These are phyloP conservation scores for Saxophila tyrrhenica DNA, from an alignment of 495 filamentous ascomycete species.

Conservation along the genomic window DNA sequence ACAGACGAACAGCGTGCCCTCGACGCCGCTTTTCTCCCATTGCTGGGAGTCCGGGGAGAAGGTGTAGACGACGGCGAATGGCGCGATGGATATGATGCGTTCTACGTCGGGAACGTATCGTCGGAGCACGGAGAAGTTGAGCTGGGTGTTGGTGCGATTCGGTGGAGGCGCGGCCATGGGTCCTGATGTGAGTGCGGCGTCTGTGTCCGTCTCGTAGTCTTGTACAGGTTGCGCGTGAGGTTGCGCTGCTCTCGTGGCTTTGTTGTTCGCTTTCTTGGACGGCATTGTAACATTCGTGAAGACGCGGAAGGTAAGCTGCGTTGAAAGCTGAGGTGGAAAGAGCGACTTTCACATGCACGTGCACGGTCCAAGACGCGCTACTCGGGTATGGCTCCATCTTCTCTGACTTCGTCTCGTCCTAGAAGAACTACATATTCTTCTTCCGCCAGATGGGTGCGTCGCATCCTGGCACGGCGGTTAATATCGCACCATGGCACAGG, in stretches of 20 bases:
- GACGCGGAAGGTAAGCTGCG: no score
- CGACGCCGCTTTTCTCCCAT: constrained; percentile 70
- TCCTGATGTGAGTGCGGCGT: constrained; percentile 24
- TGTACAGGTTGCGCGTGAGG: constrained; percentile 20
- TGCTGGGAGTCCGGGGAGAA: constrained; percentile 47
- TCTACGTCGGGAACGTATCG: constrained; percentile 60
- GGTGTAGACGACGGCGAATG: constrained; percentile 67
- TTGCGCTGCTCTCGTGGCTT: constrained; percentile 5
- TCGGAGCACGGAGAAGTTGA: constrained; percentile 69
- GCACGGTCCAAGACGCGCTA: no score
- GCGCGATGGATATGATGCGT: constrained; percentile 60
- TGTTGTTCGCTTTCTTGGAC: background rate
- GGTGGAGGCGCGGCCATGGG: constrained; percentile 31
- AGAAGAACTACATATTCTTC: no score
- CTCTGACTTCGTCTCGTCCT: no score
- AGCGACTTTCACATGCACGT: no score
- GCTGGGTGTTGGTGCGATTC: constrained; percentile 58
- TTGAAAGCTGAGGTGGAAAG: no score
- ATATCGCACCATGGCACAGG: no score
- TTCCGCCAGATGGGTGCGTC: no score
- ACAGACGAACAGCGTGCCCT: constrained; percentile 77
- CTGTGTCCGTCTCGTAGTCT: constrained; percentile 57
- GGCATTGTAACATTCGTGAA: no score
- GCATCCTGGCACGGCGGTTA: no score
- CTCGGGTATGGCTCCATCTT: no score